Conservation (phyloP, 2,329 filamentous ascomycete genomes). For the Cladosporium sp. region DNA sequence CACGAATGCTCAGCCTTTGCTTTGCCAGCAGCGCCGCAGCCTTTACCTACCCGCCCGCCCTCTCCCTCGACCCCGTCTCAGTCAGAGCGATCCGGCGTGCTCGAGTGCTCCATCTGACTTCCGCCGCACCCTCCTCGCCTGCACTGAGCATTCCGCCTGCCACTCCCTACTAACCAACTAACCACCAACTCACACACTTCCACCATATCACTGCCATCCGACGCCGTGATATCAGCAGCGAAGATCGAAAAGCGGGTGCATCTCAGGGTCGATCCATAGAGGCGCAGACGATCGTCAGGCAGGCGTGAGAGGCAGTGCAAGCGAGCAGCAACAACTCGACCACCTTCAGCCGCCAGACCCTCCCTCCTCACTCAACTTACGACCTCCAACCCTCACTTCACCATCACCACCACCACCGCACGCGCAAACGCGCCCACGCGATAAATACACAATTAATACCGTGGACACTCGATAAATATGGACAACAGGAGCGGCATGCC, state of each 20-base stretch:
- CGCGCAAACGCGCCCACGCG: slow-evolving; percentile 11
- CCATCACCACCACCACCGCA: neutral
- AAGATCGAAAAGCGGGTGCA: slow-evolving; percentile 10
- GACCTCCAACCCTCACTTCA: neutral
- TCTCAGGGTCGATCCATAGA: slow-evolving; percentile 15
- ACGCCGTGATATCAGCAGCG: neutral
- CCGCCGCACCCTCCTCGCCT: neutral
- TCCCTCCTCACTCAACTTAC: slow-evolving; percentile 1
- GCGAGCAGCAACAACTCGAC: neutral
- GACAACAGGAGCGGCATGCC: slow-evolving; percentile 32
- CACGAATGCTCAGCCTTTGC: neutral
- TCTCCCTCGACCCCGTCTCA: neutral
- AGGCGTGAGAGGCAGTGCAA: slow-evolving; percentile 15
- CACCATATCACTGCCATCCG: neutral
- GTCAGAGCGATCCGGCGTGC: neutral
- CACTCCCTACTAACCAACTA: neutral
- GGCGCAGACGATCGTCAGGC: slow-evolving; percentile 16
- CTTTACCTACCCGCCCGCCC: neutral
- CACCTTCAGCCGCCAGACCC: slow-evolving; percentile 12
- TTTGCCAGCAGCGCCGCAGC: neutral
- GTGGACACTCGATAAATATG: neutral
- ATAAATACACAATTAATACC: neutral
- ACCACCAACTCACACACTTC: neutral
- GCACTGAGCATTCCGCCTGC: neutral
- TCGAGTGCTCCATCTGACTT: neutral